These are phyloP conservation scores for Ambispora gerdemannii DNA, from an alignment of 192 early-diverging fungal species.

Conservation along the genomic window DNA sequence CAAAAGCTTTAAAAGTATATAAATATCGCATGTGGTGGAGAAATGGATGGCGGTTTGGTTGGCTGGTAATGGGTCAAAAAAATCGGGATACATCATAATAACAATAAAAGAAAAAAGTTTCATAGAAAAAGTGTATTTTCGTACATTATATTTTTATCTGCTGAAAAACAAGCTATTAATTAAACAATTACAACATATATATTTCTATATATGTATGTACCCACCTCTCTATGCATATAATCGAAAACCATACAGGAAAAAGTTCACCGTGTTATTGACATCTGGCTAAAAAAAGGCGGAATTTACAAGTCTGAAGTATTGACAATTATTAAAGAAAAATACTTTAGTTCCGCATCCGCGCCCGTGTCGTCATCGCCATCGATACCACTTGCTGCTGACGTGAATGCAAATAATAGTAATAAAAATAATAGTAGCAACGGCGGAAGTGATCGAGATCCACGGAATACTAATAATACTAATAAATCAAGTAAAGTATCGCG, in stretches of 20 bases:
- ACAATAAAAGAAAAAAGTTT: no score
- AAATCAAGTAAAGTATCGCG: conserved; percentile 15
- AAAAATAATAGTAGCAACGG: neutral
- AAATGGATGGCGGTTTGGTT: no score
- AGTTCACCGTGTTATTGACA: conserved; percentile 45
- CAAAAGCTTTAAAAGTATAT: no score
- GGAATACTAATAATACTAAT: neutral
- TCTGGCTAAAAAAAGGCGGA: conserved; percentile 33
- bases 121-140: no score
- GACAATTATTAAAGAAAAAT: conserved; percentile 22
- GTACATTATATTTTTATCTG: no score
- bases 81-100: no score
- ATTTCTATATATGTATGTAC: no score
- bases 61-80: no score
- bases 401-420: neutral
- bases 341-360: conserved; percentile 24
- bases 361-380: neutral
- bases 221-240: no score
- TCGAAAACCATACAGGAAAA: conserved; percentile 48
- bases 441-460: neutral
- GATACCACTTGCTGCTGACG: neutral
- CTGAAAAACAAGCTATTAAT: no score
- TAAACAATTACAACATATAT: no score
- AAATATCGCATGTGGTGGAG: no score
- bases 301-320: conserved; percentile 24